Base-by-base conservation (phyloP, 2,329 filamentous ascomycete species). In the Ilyonectria robusta region DNA sequence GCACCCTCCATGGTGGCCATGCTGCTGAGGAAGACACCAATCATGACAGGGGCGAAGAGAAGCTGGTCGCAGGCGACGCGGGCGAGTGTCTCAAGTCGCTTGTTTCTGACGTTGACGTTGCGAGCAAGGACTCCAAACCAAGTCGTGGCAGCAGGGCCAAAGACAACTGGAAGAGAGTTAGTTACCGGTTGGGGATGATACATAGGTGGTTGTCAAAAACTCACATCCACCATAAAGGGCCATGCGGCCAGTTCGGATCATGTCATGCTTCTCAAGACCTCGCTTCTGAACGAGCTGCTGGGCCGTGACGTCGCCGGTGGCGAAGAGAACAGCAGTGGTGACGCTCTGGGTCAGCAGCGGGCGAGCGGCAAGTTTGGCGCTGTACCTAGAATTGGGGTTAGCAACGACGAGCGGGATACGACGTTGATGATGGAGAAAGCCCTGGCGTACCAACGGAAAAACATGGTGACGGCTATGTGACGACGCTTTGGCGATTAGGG, bases 281-380 rank as follows among this genome's bases (percentile, higher is more conserved):
- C 88, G 91, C 80, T 90, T 91, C 83, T 98, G 95, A 66, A 99
- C 93, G 40, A 90, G 86, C 83, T 98, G 95, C 83, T 99, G 96
- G 42, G 96, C 94, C 72, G 97, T 91, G 67, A 92, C 86, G 83
- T 99, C 96, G 76, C 96, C 96, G 15, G 94, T 93, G 65, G 93
- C 95, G 80, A 98, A 99, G 70, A 99, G 91, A 66, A 98, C 88
- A 55, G 94, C 93, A 44, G 95, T 98, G 63, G 94, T 97, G 75
- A 97, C 84, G 79, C 92, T 93, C 85, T 97, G 94, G 11, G 95
- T 98, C 77, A 98, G 89, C 75, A 98, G 85, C 67, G 95, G 95
- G 78, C 93, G 89, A 76, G 90, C 88, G 75, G 92, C 91, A 79
- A 98, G 87, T 81, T 90, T 93, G 78, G 89, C 86, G 83, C 97